Evolutionary conservation across 441 rosid species (phyloP).

Genomic region (Arabidopsis lyrata): DNA sequence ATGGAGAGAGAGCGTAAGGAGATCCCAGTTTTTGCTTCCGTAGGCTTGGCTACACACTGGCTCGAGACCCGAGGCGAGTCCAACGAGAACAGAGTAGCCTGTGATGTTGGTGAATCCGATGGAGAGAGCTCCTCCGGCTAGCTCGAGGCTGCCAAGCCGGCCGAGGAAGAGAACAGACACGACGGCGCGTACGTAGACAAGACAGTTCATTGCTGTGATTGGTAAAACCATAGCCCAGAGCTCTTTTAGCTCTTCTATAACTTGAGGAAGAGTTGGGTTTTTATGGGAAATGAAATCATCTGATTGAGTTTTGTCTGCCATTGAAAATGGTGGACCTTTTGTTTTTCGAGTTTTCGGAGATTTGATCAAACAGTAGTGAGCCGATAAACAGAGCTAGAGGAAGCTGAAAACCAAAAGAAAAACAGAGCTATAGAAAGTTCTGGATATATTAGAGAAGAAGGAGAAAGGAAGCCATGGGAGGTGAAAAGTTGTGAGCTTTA

Average conservation of each 20-base stretch:
- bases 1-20: slow-evolving; percentile 80
- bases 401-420: no score
- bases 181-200: slow-evolving; percentile 78
- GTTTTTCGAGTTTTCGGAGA: not conserved
- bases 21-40: slow-evolving; percentile 92
- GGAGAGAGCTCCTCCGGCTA: slow-evolving; percentile 95
- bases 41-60: slow-evolving; percentile 98
- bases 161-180: slow-evolving; percentile 93
- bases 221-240: slow-evolving; percentile 92
- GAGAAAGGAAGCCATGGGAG: slow-evolving; percentile 37
- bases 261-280: slow-evolving; percentile 63
- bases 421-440: no score
- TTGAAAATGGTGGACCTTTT: not conserved
- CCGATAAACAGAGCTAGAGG: no score
- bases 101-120: slow-evolving; percentile 98
- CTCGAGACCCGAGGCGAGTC: slow-evolving; percentile 94
- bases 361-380: slow-evolving; percentile 14
- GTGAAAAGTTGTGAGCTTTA: slow-evolving; percentile 4
- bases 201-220: slow-evolving; percentile 82
- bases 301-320: slow-evolving; percentile 61
- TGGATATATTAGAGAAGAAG: not conserved
- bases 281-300: slow-evolving; percentile 52
- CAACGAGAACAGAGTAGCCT: slow-evolving; percentile 91
- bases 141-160: slow-evolving; percentile 87
- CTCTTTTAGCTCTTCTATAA: slow-evolving; percentile 78